Conservation (phyloP, 208 protist genomes). For the Trypanosoma lewisi region DNA sequence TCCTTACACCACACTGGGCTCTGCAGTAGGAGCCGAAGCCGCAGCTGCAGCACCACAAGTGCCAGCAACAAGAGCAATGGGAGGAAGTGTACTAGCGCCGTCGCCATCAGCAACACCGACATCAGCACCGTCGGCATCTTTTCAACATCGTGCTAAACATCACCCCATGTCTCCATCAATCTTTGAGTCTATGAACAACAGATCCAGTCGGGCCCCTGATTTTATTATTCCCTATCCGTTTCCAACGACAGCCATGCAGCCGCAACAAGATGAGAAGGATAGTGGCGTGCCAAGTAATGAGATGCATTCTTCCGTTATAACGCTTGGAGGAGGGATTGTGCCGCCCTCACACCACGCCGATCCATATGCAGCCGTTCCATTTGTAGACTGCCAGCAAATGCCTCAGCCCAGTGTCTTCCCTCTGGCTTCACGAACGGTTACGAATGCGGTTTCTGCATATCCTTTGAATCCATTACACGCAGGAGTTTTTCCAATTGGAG, state of each 20-base stretch:
- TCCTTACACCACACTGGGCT: not conserved
- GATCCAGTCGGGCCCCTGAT: not conserved
- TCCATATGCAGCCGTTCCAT: not conserved
- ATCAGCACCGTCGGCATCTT: not conserved
- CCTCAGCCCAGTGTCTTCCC: not conserved
- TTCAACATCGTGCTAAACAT: not conserved
- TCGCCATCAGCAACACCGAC: not conserved
- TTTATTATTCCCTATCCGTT: not conserved
- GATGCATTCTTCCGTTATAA: not conserved
- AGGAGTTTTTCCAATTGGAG: not conserved
- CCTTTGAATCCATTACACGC: not conserved
- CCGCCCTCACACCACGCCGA: slow-evolving; percentile 1
- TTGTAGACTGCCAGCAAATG: not conserved
- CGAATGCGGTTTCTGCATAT: not conserved
- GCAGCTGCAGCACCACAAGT: not conserved
- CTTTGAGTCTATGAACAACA: not conserved
- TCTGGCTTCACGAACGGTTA: not conserved
- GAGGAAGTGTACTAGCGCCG: not conserved
- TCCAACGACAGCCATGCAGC: not conserved
- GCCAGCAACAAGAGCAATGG: slow-evolving; percentile 2
- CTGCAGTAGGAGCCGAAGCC: not conserved
- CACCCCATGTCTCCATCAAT: not conserved
- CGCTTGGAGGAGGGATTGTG: not conserved
- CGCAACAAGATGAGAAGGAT: not conserved
- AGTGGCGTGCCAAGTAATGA: not conserved